Evolutionary conservation across 371 early-diverging fungal genomes (phyloP).

Genomic region (Mucor circinelloides): DNA sequence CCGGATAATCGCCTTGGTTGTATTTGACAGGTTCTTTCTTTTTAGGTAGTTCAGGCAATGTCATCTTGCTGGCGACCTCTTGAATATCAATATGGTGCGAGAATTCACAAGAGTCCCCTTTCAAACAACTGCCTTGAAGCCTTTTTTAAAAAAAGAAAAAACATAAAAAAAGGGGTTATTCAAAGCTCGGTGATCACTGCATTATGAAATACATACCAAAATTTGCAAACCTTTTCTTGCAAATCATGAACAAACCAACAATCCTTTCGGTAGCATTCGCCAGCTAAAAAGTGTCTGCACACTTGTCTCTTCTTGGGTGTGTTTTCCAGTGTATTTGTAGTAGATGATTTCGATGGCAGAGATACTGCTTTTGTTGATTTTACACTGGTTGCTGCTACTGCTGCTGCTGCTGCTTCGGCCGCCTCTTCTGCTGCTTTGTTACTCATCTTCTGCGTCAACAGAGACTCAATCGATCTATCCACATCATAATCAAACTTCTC

Average conservation of each 20-base stretch:
- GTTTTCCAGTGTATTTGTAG: background rate
- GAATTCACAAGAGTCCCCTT: conserved; percentile 74
- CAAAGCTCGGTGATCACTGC: too few species aligned
- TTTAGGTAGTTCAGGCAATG: conserved; percentile 5
- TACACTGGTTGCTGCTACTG: background rate
- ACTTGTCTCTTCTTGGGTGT: conserved; percentile 52
- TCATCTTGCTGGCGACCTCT: conserved; percentile 42
- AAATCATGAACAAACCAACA: conserved; percentile 85
- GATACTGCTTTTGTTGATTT: conserved; percentile 6
- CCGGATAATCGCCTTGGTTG: background rate
- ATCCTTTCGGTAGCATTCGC: conserved; percentile 75
- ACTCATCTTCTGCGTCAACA: conserved; percentile 19
- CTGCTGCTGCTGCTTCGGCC: background rate
- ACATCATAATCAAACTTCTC: conserved; percentile 54
- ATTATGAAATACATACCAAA: conserved; percentile 55
- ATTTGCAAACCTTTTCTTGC: conserved; percentile 72
- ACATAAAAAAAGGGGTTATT: background rate
- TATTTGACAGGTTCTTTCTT: background rate
- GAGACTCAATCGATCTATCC: conserved; percentile 43
- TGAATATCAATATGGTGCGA: conserved; percentile 55
- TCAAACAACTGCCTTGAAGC: conserved; percentile 69
- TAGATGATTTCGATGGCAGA: background rate
- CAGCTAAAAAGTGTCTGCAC: conserved; percentile 77
- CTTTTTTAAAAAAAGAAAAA: conserved; percentile 28
- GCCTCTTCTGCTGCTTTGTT: conserved; percentile 9